These are phyloP conservation scores for Apophysomyces trapeziformis DNA, from an alignment of 371 early-diverging fungal species.

Conservation along the genomic window DNA sequence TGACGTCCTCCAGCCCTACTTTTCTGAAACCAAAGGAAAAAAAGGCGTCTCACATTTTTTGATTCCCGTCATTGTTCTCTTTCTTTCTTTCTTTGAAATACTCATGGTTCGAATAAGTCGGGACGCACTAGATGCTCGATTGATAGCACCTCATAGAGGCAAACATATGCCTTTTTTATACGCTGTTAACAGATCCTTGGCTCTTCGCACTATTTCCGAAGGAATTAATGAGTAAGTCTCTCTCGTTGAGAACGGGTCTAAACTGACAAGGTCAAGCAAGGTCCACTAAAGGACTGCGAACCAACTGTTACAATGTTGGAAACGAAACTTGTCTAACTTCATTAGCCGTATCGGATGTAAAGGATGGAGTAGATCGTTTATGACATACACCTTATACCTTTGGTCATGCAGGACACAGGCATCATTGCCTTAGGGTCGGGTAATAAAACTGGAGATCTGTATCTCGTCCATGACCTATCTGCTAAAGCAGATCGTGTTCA, in stretches of 20 bases:
- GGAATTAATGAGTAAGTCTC: constrained; percentile 27
- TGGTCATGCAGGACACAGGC: constrained; percentile 17
- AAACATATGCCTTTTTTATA: constrained; percentile 37
- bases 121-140: constrained; percentile 14
- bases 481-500: constrained; percentile 15
- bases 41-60: constrained; percentile 4
- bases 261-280: constrained; percentile 15
- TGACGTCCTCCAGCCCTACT: neutral
- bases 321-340: constrained; percentile 34
- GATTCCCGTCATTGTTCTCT: neutral
- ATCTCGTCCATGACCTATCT: constrained; percentile 37
- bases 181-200: constrained; percentile 26
- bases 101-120: constrained; percentile 30
- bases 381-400: neutral
- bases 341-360: constrained; percentile 36
- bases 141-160: constrained; percentile 14
- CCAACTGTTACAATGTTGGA: constrained; percentile 20
- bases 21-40: neutral
- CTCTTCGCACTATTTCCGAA: constrained; percentile 36
- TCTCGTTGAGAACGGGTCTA: neutral
- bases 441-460: constrained; percentile 21
- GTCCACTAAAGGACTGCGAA: constrained; percentile 28
- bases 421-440: constrained; percentile 37
- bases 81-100: constrained; percentile 15
- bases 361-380: neutral